Base-by-base conservation (phyloP, 345 rosid species). In the Pseudoturritis turrita region DNA sequence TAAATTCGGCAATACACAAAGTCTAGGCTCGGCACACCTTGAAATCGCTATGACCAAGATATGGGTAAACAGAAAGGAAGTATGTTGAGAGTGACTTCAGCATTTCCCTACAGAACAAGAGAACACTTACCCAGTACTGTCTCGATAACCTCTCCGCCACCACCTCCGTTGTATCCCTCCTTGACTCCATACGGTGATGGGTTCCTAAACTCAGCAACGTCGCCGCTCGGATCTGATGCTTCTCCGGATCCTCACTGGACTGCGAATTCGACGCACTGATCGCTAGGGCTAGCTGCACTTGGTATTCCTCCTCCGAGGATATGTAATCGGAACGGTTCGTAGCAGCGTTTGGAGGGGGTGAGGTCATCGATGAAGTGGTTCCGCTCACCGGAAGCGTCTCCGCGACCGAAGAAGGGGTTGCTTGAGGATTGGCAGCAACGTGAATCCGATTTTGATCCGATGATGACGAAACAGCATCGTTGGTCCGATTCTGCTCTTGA, bases 141-240 rank as follows among this genome's bases (percentile, higher is more conserved):
- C 96, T 82, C 18, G 99, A 87, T 83, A 87, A 81, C 65, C 80
- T 77, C 85, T 92, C 89, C 1, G 92, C 90, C 12, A 87, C 73
- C 41, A 73, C 78, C 58, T 86, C 92, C 41, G 81, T 86, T 39
- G 83, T 80, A 65, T 87, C 88, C 78, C 87, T 83, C 63, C 70
- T 74, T 21, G 79, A 74, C 53, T 88, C 92, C 62, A 76, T 78
- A 81, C 78, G 82, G 44, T 80, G 81, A 64, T 77, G 72, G 21
- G 76, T 82, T 61, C 95, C 92, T 78, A 92, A 70, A 70, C 99
- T 90, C 81, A 84, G 45, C 70, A 86, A 61, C 49, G 88, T 86
- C 36, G 93, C 89, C 5, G 92, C 89, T n/a, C 93, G 89, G 87
- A 95, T 95, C 96, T 87, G 96, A 79, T 96, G 88, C 78, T 83